Conservation (phyloP, 1,284 basidiomycete species). For the Schizophyllum amplum region DNA sequence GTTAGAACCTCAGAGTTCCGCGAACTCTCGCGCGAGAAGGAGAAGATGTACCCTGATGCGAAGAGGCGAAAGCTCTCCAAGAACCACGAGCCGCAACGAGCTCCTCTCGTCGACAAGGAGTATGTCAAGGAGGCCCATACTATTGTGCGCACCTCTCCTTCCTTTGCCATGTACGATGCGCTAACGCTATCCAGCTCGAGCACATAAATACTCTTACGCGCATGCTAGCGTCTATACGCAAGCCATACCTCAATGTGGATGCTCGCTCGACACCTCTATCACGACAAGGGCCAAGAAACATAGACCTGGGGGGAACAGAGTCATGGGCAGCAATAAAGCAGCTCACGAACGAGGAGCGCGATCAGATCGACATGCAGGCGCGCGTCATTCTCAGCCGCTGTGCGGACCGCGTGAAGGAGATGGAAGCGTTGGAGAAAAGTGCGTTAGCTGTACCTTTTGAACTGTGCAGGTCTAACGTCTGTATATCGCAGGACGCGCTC, state of each 20-base stretch:
- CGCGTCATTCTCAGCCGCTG: constrained; percentile 76
- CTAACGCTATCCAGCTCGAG: constrained; percentile 39
- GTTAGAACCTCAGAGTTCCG: constrained; percentile 59
- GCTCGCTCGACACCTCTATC: constrained; percentile 39
- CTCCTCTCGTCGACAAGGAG: constrained; percentile 43
- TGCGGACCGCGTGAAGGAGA: constrained; percentile 75
- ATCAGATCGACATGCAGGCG: constrained; percentile 87
- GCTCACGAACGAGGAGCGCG: constrained; percentile 79
- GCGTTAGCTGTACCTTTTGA: constrained; percentile 23
- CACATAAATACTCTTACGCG: constrained; percentile 63
- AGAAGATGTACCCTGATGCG: constrained; percentile 30
- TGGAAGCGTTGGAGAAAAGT: constrained; percentile 84
- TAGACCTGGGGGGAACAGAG: constrained; percentile 50
- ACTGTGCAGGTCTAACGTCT: constrained; percentile 2
- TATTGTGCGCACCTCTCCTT: constrained; percentile 38
- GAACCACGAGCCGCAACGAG: constrained; percentile 17
- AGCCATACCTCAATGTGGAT: constrained; percentile 75
- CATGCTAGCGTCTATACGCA: constrained; percentile 64
- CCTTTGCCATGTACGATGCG: constrained; percentile 6
- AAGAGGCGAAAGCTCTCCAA: constrained; percentile 42
- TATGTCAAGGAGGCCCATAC: constrained; percentile 68
- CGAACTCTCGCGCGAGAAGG: constrained; percentile 39
- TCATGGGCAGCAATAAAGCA: constrained; percentile 63
- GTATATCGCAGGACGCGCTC: constrained; percentile 44
- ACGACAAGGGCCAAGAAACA: constrained; percentile 39